These are phyloP conservation scores for Brassica hybrid DNA, from an alignment of 441 rosid species.

Conservation along the genomic window DNA sequence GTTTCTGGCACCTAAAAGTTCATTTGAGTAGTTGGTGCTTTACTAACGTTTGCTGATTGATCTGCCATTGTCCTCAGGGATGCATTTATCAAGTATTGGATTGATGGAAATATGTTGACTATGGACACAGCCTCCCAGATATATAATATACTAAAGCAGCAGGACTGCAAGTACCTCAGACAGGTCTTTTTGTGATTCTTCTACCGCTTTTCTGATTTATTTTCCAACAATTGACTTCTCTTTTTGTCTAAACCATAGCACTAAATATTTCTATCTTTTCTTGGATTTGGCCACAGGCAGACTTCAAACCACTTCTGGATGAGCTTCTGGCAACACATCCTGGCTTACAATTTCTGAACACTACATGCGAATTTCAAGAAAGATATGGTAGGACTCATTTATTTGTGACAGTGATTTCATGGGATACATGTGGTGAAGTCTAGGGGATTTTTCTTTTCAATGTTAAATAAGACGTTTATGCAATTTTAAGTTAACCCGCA, in stretches of 20 bases:
- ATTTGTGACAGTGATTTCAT: not conserved
- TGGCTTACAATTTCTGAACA: constrained; percentile 60
- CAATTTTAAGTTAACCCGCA: not conserved
- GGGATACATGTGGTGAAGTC: constrained; percentile 8
- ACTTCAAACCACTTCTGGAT: constrained; percentile 65
- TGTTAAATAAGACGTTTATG: not conserved
- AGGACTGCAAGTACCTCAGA: constrained; percentile 58
- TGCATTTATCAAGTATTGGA: constrained; percentile 67
- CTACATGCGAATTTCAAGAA: constrained; percentile 70
- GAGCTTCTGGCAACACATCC: constrained; percentile 72
- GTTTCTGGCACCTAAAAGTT: not conserved
- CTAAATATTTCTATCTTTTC: constrained; percentile 22
- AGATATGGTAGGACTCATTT: constrained; percentile 59
- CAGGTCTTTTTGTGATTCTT: constrained; percentile 51
- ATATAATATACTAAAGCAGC: constrained; percentile 60
- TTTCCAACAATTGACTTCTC: not conserved
- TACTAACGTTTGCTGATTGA: not conserved
- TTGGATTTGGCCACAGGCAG: constrained; percentile 53
- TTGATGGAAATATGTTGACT: constrained; percentile 58
- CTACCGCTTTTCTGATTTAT: not conserved
- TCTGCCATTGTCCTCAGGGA: constrained; percentile 49
- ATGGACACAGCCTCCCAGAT: constrained; percentile 59
- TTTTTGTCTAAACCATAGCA: constrained; percentile 12
- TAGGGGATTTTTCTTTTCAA: not conserved
- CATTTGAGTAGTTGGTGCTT: not conserved